Base-by-base conservation (phyloP, 2,329 filamentous ascomycete species). In the Cordyceps cicadae region DNA sequence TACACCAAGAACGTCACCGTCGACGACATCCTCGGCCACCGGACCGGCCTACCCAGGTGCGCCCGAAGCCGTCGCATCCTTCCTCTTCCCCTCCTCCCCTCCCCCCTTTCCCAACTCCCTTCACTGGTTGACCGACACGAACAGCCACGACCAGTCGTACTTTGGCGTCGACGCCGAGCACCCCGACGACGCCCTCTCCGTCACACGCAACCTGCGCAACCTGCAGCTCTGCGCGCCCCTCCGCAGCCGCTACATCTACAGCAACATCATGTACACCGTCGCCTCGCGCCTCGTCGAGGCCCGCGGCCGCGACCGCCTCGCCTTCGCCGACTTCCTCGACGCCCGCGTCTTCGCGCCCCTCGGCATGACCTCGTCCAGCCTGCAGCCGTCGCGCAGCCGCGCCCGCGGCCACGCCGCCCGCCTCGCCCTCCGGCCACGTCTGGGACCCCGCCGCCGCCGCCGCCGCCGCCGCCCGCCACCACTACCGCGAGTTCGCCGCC, bases 231-330 rank as follows among this genome's bases (percentile, higher is more conserved):
- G 37, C 53, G 60, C 53, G 9, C 60, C 60, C 24, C 17, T 62
- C 53, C 60, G 60, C 26, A 62, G 45, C 34, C 32, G 43, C 1
- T 53, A 58, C 49, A 34, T 57, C 14, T 62, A 62, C 45, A 58
- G 17, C 46, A 62, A 62, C 48, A 62, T 62, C 34, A 57, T 62
- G 53, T 57, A 51, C 60, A 62, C 60, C 17, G 60, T 58, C 37
- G 53, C 54, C 26, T 45, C 53, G 34, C 50, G 52, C 37, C 54
- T 62, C 45, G 46, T 62, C 34, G 60, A 62, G 43, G 34, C 34
- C 34, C 34, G 48, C 21, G 9, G 3, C 3, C 24, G 12, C 34
- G 8, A 46, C 46, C 54, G 26, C 21, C 19, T 51, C 8, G 11
- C 60, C 4, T 62, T 62, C 21, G 12, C 60, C 34, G 46, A 58